Evolutionary conservation across 805 yeast species (phyloP).

Genomic region (Lipomyces lipofer): DNA sequence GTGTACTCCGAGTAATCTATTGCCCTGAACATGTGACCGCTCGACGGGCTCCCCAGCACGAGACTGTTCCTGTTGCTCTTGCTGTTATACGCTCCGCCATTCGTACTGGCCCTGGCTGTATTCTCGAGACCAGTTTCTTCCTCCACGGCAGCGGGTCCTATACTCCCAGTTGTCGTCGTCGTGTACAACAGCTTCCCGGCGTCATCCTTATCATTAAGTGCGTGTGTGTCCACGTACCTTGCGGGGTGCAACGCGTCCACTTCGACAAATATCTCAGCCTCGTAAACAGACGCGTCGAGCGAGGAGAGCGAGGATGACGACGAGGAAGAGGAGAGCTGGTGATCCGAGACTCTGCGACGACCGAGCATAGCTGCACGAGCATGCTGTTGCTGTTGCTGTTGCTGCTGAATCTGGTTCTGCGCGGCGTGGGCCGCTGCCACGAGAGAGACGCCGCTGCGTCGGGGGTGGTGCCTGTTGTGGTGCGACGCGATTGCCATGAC

Average conservation of each 20-base stretch:
- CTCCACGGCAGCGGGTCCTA: constrained; percentile 1
- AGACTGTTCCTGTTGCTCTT: constrained; percentile 9
- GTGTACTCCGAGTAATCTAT: constrained; percentile 31
- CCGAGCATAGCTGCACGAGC: neutral
- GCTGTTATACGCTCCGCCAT: neutral
- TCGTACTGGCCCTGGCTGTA: neutral
- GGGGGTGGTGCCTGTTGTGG: neutral
- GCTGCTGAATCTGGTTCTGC: constrained; percentile 7
- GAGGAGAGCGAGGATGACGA: constrained; percentile 14
- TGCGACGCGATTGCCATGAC: constrained; percentile 7
- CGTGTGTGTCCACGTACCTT: constrained; percentile 6
- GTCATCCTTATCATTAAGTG: constrained; percentile 24
- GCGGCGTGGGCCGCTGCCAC: constrained; percentile 20
- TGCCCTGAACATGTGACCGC: constrained; percentile 6
- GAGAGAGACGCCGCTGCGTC: constrained; percentile 8
- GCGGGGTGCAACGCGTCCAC: constrained; percentile 10
- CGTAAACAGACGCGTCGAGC: constrained; percentile 28
- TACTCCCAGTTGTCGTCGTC: constrained; percentile 6
- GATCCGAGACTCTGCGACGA: neutral
- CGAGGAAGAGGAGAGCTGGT: constrained; percentile 6
- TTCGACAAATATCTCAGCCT: constrained; percentile 27
- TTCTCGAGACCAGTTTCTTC: neutral
- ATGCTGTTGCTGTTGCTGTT: neutral
- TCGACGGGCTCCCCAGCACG: constrained; percentile 15
- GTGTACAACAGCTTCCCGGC: constrained; percentile 12